phyloP scores from a whole-genome alignment of 805 yeast genomes.

The Wickerhamiella vanderwaltii region DNA sequence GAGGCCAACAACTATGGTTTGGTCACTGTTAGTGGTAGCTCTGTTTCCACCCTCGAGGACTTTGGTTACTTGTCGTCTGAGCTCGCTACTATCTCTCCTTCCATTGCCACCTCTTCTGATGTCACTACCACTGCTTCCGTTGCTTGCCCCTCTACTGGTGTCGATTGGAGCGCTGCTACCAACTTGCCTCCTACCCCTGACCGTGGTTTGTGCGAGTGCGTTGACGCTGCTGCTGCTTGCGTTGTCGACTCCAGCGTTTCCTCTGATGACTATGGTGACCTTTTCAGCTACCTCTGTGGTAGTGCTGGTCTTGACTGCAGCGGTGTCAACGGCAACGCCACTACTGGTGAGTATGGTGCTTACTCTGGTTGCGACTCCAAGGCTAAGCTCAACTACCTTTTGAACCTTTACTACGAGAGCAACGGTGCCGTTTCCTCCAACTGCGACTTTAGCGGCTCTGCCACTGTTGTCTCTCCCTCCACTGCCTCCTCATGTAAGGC shows the following conservation, averaged over 20 bases:
- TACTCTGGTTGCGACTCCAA: constrained; percentile 59
- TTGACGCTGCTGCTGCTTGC: constrained; percentile 43
- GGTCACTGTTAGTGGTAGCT: constrained; percentile 40
- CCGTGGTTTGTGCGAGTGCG: constrained; percentile 51
- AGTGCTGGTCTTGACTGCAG: constrained; percentile 38
- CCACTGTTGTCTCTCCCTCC: constrained; percentile 35
- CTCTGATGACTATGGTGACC: constrained; percentile 43
- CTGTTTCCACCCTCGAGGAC: constrained; percentile 51
- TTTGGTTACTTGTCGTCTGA: constrained; percentile 42
- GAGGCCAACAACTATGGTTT: constrained; percentile 76
- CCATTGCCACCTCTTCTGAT: constrained; percentile 31
- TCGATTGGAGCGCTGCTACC: constrained; percentile 56
- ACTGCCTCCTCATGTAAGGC: constrained; percentile 42
- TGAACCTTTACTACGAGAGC: constrained; percentile 49
- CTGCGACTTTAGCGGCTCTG: constrained; percentile 64
- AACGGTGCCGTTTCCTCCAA: constrained; percentile 38
- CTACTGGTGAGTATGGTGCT: constrained; percentile 58
- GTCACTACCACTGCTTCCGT: constrained; percentile 28
- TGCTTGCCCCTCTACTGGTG: constrained; percentile 38
- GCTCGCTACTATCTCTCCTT: constrained; percentile 43
- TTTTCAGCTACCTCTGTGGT: constrained; percentile 49
- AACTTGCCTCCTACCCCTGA: constrained; percentile 71
- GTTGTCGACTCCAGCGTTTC: constrained; percentile 43
- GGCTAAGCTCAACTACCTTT: constrained; percentile 53
- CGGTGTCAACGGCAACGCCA: constrained; percentile 50